Conservation (phyloP, 331 rosid species). For the Ulmus americana region DNA sequence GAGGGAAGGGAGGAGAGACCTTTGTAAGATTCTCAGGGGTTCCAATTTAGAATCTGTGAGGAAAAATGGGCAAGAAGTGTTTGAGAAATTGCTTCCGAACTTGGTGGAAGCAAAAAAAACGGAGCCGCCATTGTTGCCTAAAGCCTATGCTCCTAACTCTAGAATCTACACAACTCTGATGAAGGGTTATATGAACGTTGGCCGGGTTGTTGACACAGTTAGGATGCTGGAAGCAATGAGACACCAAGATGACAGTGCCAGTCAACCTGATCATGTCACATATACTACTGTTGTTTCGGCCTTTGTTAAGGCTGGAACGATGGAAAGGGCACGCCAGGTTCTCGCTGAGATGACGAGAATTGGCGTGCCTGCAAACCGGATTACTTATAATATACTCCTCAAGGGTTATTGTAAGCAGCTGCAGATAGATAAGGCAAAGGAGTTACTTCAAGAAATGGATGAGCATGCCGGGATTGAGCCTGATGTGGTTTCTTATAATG, state of each 20-base stretch:
- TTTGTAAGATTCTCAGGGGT: conserved; percentile 59
- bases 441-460: conserved; percentile 71
- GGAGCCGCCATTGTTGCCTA: conserved; percentile 61
- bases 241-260: conserved; percentile 48
- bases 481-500: conserved; percentile 86
- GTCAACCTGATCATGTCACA: conserved; percentile 90
- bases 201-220: conserved; percentile 72
- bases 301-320: conserved; percentile 65
- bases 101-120: conserved; percentile 20
- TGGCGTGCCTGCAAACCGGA: conserved; percentile 62
- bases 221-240: conserved; percentile 88
- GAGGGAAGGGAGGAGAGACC: conserved; percentile 79
- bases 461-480: conserved; percentile 69
- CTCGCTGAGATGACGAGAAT: conserved; percentile 85
- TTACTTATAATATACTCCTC: conserved; percentile 77
- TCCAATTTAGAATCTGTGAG: conserved; percentile 21
- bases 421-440: conserved; percentile 66
- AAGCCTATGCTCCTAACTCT: conserved; percentile 52
- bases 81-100: conserved; percentile 74
- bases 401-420: conserved; percentile 84
- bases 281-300: conserved; percentile 92
- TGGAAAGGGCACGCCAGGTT: conserved; percentile 83
- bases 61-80: conserved; percentile 35
- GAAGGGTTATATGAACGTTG: conserved; percentile 90
- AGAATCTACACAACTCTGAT: conserved; percentile 84